Base-by-base conservation (phyloP, 1,284 basidiomycete genomes). In the Microbotryum saponariae region DNA sequence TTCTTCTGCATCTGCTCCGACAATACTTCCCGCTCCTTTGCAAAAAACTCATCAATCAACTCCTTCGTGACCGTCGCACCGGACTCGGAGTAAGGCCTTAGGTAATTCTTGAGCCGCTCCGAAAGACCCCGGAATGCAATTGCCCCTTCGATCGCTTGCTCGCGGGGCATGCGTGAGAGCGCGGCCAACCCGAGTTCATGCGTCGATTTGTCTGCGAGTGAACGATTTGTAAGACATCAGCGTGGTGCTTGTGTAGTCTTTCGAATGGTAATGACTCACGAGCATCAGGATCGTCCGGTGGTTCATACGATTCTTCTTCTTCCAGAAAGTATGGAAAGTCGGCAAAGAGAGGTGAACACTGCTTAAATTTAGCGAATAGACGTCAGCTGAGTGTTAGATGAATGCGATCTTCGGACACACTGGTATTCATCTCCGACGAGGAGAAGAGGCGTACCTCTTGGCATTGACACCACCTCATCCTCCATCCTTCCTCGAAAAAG, bases 111-210 rank as follows among this genome's bases (percentile, higher is more conserved):
- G 23, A 77, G 70, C 23, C 74, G 72, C 48, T 76, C 73, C 62
- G 57, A 66, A 52, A 77, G 67, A 8, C 70, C 66, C 37, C 70
- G 62, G 64, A 76, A 77, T 1, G 74, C 76, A 29, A 71, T 67
- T 46, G 75, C 57, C 31, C 74, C 74, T 55, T 76, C 71, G 63
- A 77, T 66, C 65, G 76, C 76, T 61, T 74, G 73, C 21, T 70
- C 72, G 9, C 75, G 67, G n/a, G 76, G 76, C 67, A 77, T 71
- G 21, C 64, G 65, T 1, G 65, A 66, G 20, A 77, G 70, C 29
- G 75, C 74, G 23, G 72, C 72, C 66, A 76, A 71, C n/a, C 74
- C 76, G 33, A 76, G 68, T 54, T 77, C 76, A 63, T 76, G 75
- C 12, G 74, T 76, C 12, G 73, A 74, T 21, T 70, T 68, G 37